Evolutionary conservation across 2,329 filamentous ascomycete genomes (phyloP).

Genomic region (Fusarium sp.): DNA sequence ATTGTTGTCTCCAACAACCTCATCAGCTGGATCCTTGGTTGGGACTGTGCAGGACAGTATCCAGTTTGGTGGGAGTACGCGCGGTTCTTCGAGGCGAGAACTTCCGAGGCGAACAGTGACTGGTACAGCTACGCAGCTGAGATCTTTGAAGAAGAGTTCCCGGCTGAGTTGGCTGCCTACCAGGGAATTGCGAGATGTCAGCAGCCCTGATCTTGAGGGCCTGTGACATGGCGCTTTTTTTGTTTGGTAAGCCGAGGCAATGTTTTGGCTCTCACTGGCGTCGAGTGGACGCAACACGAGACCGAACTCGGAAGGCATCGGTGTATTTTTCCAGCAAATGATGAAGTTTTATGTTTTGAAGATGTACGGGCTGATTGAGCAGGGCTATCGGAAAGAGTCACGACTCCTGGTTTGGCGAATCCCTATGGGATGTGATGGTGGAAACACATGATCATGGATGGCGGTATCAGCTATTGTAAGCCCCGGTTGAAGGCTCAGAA

Average conservation of each 20-base stretch:
- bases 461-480: not conserved
- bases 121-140: constrained; percentile 45
- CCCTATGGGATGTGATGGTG: not conserved
- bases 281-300: too few relatives aligned
- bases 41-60: constrained; percentile 46
- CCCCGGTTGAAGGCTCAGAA: not conserved
- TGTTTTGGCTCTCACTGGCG: not conserved
- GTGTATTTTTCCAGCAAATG: not conserved
- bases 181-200: constrained; percentile 44
- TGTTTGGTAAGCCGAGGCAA: not conserved
- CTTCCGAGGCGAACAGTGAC: constrained; percentile 38
- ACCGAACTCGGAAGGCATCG: not conserved
- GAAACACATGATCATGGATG: not conserved
- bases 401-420: not conserved
- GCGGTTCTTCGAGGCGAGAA: constrained; percentile 46
- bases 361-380: not conserved
- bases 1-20: constrained; percentile 40
- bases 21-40: constrained; percentile 41
- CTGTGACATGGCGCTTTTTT: not conserved
- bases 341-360: not conserved
- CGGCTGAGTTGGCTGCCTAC: constrained; percentile 42
- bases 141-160: constrained; percentile 39
- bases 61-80: constrained; percentile 48
- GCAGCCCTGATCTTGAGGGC: constrained; percentile 13
- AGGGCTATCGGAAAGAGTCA: not conserved